Evolutionary conservation across 2,329 filamentous ascomycete genomes (phyloP).

Genomic region (Ilyonectria destructans): DNA sequence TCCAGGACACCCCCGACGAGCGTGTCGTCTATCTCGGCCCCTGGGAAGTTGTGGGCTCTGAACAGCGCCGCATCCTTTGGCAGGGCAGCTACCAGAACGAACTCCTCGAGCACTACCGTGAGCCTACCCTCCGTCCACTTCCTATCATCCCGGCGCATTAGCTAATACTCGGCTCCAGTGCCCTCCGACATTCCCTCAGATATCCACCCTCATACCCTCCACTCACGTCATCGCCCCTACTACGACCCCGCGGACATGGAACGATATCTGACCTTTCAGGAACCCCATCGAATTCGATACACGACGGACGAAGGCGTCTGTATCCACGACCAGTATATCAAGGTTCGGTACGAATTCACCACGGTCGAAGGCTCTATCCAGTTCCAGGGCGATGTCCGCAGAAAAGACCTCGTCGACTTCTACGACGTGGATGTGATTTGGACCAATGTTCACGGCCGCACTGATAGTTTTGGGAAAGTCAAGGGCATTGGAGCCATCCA

Average conservation of each 20-base stretch:
- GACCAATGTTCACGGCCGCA: constrained; percentile 66
- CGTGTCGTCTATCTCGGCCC: constrained; percentile 68
- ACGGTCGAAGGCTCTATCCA: constrained; percentile 63
- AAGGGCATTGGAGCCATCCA: constrained; percentile 68
- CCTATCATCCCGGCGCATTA: constrained; percentile 11
- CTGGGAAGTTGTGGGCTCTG: constrained; percentile 66
- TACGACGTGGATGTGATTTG: constrained; percentile 69
- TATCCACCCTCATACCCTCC: constrained; percentile 65
- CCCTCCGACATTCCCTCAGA: constrained; percentile 63
- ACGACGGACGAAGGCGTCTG: constrained; percentile 63
- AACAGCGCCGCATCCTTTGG: constrained; percentile 67
- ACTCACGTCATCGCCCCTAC: constrained; percentile 67
- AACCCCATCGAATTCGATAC: constrained; percentile 66
- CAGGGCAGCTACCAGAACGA: constrained; percentile 69
- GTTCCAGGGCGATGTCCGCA: constrained; percentile 66
- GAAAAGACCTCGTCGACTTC: constrained; percentile 65
- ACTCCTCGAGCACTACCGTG: constrained; percentile 67
- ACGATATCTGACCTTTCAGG: constrained; percentile 64
- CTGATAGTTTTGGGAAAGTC: constrained; percentile 66
- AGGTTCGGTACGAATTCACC: constrained; percentile 68
- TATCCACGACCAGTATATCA: constrained; percentile 65
- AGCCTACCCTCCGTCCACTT: constrained; percentile 40
- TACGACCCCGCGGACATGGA: constrained; percentile 67
- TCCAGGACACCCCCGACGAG: constrained; percentile 65
- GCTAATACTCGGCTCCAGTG: constrained; percentile 53